Evolutionary conservation across 2,329 filamentous ascomycete genomes (phyloP).

Genomic region (Thyridium curvatum): DNA sequence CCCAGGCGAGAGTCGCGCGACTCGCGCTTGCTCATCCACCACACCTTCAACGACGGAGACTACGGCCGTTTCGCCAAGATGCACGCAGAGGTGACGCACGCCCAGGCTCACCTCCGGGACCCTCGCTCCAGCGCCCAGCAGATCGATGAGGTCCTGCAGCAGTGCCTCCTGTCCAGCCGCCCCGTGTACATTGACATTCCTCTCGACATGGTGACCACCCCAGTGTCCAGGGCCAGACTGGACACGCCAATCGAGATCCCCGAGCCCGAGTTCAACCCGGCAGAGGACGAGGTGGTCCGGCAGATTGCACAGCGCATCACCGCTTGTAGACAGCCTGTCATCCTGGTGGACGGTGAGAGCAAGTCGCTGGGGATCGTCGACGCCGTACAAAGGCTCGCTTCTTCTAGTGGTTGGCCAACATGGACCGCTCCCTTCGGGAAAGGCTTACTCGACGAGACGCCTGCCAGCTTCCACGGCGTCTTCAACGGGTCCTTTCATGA

Average conservation of each 20-base stretch:
- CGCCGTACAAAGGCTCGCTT: conserved; percentile 33
- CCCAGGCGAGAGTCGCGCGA: conserved; percentile 41
- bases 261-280: conserved; percentile 9
- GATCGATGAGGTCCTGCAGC: conserved; percentile 43
- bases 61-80: conserved; percentile 1
- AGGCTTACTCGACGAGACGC: conserved; percentile 40
- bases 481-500: conserved; percentile 37
- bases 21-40: conserved; percentile 49
- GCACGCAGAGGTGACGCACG: background rate
- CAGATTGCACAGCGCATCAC: conserved; percentile 30
- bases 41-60: conserved; percentile 71
- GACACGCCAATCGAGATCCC: conserved; percentile 6
- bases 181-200: conserved; percentile 53
- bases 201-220: conserved; percentile 39
- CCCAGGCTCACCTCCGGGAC: background rate
- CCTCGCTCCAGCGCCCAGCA: conserved; percentile 30
- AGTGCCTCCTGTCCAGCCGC: conserved; percentile 44
- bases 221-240: conserved; percentile 24
- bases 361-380: conserved; percentile 31
- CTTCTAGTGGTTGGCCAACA: conserved; percentile 37
- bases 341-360: conserved; percentile 47
- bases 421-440: conserved; percentile 42
- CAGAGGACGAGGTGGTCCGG: conserved; percentile 26
- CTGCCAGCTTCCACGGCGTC: conserved; percentile 40
- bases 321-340: conserved; percentile 32